Percentiles rank a stretch among this genome's conserved stretches.
These are phyloP conservation scores for Erodium moschatum DNA, from an alignment of 441 rosid genomes.

Conservation along the genomic window DNA sequence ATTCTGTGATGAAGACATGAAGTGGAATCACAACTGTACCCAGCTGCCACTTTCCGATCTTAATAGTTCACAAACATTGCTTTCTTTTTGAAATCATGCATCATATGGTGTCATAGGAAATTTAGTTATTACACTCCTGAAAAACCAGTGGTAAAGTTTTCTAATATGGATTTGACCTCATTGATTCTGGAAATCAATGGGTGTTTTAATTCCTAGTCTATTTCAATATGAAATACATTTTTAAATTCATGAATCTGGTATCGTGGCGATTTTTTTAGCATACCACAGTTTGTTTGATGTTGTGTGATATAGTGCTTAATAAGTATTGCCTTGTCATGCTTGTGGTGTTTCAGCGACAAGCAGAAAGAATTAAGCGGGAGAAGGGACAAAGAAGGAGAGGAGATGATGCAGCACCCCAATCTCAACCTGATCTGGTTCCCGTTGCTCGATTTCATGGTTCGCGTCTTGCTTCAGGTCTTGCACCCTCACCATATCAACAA, in stretches of 20 bases:
- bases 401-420: conserved; percentile 49
- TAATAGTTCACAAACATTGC: not conserved
- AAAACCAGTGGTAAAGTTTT: not conserved
- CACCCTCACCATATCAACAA: conserved; percentile 67
- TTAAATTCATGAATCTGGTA: not conserved
- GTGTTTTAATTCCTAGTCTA: not conserved
- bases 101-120: not conserved
- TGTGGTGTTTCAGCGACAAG: conserved; percentile 52
- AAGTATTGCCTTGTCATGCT: conserved; percentile 11
- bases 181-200: not conserved
- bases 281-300: not conserved
- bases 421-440: conserved; percentile 66
- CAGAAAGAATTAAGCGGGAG: conserved; percentile 60
- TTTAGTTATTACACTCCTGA: not conserved
- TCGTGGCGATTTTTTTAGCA: not conserved
- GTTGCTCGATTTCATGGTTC: conserved; percentile 73
- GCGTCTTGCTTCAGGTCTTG: conserved; percentile 84
- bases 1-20: not conserved
- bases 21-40: not conserved
- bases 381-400: conserved; percentile 49
- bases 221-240: no score
- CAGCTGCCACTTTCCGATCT: not conserved
- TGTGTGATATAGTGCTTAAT: not conserved
- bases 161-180: not conserved
- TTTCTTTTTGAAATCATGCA: not conserved